phyloP scores from a whole-genome alignment of 2,329 filamentous ascomycete species.

The Fusarium sp. region DNA sequence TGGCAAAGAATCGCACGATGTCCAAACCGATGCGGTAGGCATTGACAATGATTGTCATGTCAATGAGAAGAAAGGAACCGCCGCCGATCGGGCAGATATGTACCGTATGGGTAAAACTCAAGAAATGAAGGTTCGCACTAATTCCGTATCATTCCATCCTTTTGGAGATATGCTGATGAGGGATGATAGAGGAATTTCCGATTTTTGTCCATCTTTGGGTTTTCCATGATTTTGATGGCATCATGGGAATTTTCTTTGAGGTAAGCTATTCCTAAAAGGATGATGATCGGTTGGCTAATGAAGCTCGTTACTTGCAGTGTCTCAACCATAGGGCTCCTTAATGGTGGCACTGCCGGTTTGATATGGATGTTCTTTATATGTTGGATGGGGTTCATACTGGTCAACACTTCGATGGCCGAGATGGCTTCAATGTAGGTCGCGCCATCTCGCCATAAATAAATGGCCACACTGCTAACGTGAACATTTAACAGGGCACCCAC shows the following conservation, averaged over 20 bases:
- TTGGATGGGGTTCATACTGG: constrained; percentile 56
- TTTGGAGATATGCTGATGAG: accelerated
- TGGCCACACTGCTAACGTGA: too few relatives aligned
- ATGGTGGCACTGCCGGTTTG: constrained; percentile 62
- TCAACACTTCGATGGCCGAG: constrained; percentile 61
- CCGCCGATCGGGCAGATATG: constrained; percentile 44
- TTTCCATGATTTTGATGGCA: constrained; percentile 61
- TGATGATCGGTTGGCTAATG: neutral
- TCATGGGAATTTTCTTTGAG: constrained; percentile 60
- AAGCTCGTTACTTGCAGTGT: constrained; percentile 18
- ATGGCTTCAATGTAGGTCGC: constrained; percentile 60
- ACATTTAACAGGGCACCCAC: constrained; percentile 59
- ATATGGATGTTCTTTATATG: constrained; percentile 60
- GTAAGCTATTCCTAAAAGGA: constrained; percentile 17
- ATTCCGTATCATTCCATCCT: accelerated
- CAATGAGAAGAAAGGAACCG: constrained; percentile 41
- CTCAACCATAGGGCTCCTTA: constrained; percentile 48
- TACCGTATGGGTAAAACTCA: constrained; percentile 43
- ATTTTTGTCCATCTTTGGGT: constrained; percentile 62
- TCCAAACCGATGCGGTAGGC: constrained; percentile 6
- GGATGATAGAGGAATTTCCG: constrained; percentile 57
- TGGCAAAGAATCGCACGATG: constrained; percentile 21
- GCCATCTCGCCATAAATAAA: neutral
- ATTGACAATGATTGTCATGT: constrained; percentile 17
- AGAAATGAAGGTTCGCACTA: constrained; percentile 42